These are phyloP conservation scores for Erigeron philadelphicus DNA, from an alignment of 140 eudicot species.

Conservation along the genomic window DNA sequence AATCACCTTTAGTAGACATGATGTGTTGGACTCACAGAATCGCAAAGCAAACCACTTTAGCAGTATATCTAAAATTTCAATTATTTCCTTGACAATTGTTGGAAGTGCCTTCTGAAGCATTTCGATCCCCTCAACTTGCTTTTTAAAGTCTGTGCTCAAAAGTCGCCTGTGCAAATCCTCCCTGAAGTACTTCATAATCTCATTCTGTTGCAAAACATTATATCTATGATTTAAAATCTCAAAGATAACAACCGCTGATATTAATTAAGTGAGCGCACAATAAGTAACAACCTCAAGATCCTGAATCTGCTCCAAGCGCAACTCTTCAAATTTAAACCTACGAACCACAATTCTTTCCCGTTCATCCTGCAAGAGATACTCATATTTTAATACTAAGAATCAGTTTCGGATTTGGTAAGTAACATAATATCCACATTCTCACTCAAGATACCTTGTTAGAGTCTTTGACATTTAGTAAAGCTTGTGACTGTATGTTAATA, in stretches of 20 bases:
- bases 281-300: slow-evolving; percentile 76
- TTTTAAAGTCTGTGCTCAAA: slow-evolving; percentile 85
- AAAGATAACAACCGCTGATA: not conserved
- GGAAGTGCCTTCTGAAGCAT: slow-evolving; percentile 95
- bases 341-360: slow-evolving; percentile 83
- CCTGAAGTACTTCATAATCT: slow-evolving; percentile 77
- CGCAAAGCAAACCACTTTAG: slow-evolving; percentile 95
- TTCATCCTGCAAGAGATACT: slow-evolving; percentile 63
- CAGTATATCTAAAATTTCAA: slow-evolving; percentile 80
- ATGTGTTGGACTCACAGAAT: slow-evolving; percentile 89
- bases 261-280: not conserved
- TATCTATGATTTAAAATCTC: not conserved
- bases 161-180: slow-evolving; percentile 88
- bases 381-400: slow-evolving; percentile 10
- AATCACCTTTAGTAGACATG: slow-evolving; percentile 85
- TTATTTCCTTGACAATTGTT: slow-evolving; percentile 56
- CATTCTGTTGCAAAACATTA: slow-evolving; percentile 50
- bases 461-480: slow-evolving; percentile 73
- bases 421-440: not conserved
- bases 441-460: slow-evolving; percentile 68
- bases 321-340: slow-evolving; percentile 83
- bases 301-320: slow-evolving; percentile 92
- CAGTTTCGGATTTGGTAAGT: not conserved
- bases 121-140: slow-evolving; percentile 97
- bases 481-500: slow-evolving; percentile 75